Conservation (phyloP, 2,329 filamentous ascomycete species). For the Aspergillus pseudotamarii region DNA sequence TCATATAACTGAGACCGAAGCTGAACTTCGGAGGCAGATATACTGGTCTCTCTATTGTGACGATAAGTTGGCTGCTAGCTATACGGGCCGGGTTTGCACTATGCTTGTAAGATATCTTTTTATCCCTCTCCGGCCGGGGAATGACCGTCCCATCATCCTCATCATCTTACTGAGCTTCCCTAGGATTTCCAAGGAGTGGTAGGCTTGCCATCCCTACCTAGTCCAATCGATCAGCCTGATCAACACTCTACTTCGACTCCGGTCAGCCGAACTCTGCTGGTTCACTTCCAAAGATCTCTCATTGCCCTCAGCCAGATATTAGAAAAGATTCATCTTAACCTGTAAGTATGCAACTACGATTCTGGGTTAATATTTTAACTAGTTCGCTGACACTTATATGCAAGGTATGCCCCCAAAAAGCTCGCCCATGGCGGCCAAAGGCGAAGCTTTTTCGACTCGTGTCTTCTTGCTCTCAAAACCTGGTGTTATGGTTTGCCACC, state of each 20-base stretch:
- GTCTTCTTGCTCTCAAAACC: conserved; percentile 35
- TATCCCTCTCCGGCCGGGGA: too few relatives aligned
- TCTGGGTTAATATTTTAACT: neutral
- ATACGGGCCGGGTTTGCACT: conserved; percentile 40
- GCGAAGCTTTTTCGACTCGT: conserved; percentile 32
- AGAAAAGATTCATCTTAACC: conserved; percentile 34
- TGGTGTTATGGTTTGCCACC: conserved; percentile 40
- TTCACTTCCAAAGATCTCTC: neutral
- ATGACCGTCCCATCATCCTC: fast-evolving
- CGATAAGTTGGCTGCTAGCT: conserved; percentile 39
- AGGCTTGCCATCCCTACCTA: neutral
- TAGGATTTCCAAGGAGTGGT: neutral
- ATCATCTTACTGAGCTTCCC: neutral
- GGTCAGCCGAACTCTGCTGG: neutral
- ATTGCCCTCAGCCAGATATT: neutral
- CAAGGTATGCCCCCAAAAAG: conserved; percentile 36
- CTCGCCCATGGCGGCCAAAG: conserved; percentile 20
- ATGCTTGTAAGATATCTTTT: conserved; percentile 31
- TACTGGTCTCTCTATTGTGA: conserved; percentile 42
- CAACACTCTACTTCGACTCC: neutral
- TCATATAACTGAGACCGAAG: conserved; percentile 29
- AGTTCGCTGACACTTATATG: neutral
- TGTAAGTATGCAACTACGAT: conserved; percentile 24
- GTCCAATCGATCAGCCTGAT: conserved; percentile 21
- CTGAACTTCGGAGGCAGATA: conserved; percentile 38